phyloP scores from a whole-genome alignment of 345 rosid genomes.

The Physaria fendleri region DNA sequence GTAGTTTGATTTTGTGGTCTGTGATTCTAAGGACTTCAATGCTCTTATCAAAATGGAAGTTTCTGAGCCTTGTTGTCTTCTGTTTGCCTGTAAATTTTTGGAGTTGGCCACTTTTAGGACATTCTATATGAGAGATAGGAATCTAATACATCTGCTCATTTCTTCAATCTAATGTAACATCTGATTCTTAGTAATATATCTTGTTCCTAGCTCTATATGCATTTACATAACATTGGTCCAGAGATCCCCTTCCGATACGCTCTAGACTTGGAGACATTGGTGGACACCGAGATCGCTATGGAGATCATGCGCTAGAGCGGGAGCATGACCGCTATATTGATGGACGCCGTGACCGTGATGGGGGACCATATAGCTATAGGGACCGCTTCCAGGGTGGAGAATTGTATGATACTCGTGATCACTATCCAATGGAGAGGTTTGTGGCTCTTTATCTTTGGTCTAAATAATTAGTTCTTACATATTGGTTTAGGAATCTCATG shows the following conservation, averaged over 20 bases:
- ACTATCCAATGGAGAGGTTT: conserved; percentile 62
- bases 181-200: not conserved
- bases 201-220: not conserved
- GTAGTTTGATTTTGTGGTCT: not conserved
- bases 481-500: not conserved
- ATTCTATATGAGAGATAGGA: not conserved
- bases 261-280: conserved; percentile 58
- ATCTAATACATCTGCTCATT: not conserved
- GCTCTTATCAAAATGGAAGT: not conserved
- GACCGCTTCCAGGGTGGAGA: conserved; percentile 62
- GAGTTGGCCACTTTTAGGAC: not conserved
- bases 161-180: not conserved
- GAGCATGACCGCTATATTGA: conserved; percentile 49
- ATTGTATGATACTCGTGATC: conserved; percentile 58
- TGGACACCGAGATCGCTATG: conserved; percentile 54
- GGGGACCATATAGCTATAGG: conserved; percentile 52
- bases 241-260: conserved; percentile 44
- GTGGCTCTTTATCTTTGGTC: not conserved
- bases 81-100: conserved; percentile 8
- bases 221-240: conserved; percentile 27
- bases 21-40: not conserved
- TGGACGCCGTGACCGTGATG: conserved; percentile 75
- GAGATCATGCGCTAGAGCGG: conserved; percentile 28
- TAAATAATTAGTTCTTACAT: not conserved
- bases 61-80: not conserved